A percentile compares a stretch with the other conserved stretches of the same genome.
phyloP scores from a whole-genome alignment of 306 rosid species.

The Dalbergia cultrata region DNA sequence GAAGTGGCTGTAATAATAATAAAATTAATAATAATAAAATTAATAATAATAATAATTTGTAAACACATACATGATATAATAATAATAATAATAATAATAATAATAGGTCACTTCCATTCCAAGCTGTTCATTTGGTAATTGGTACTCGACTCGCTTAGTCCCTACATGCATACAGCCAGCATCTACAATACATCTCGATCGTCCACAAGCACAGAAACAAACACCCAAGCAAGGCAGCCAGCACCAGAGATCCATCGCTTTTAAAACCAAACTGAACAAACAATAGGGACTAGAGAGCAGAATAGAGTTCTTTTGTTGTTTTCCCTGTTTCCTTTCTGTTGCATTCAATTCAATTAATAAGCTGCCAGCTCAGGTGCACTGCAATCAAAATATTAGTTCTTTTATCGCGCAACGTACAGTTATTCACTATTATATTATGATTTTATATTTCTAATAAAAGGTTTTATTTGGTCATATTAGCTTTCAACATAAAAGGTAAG shows the following conservation, averaged over 20 bases:
- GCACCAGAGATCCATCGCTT: not conserved
- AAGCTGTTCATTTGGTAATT: too few relatives aligned
- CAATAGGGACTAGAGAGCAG: conserved; percentile 14
- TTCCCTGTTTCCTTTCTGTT: not conserved
- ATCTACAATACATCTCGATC: too few relatives aligned
- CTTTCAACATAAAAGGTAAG: too few relatives aligned
- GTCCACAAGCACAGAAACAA: not conserved
- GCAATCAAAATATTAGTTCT: not conserved
- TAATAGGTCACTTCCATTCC: not conserved
- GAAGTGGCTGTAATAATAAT: not conserved
- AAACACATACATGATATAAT: too few relatives aligned
- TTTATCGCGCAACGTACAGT: not conserved
- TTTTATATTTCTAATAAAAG: too few relatives aligned
- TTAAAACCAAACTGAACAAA: not conserved
- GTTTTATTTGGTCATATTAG: too few relatives aligned
- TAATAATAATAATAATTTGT: too few relatives aligned
- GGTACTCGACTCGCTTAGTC: too few relatives aligned
- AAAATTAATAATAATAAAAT: too few relatives aligned
- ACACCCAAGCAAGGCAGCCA: not conserved
- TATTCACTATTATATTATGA: not conserved
- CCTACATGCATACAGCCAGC: not conserved
- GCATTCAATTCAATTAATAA: not conserved
- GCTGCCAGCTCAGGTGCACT: not conserved
- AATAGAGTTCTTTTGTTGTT: not conserved
- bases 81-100: too few relatives aligned